These are phyloP conservation scores for Colletotrichum cordylinicola DNA, from an alignment of 2,329 filamentous ascomycete species.

Conservation along the genomic window DNA sequence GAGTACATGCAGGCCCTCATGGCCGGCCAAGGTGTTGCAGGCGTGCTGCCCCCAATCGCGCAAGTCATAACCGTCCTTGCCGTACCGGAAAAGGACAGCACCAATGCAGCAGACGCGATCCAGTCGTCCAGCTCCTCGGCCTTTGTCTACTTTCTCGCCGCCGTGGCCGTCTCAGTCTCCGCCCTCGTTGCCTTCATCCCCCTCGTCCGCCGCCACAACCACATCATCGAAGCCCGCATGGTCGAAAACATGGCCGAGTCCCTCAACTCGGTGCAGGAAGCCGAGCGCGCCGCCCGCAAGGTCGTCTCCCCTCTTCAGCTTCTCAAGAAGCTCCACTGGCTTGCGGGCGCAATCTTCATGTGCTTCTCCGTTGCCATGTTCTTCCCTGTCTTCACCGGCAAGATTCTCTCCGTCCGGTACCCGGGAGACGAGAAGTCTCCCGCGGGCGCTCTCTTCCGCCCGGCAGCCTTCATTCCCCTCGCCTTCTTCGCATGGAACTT, in stretches of 20 bases:
- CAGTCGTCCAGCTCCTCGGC: slow-evolving; percentile 68
- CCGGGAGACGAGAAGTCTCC: slow-evolving; percentile 29
- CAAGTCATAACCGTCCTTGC: slow-evolving; percentile 85
- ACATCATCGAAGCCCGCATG: slow-evolving; percentile 55
- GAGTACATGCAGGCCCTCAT: slow-evolving; percentile 98
- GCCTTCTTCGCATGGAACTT: slow-evolving; percentile 93
- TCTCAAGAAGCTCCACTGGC: slow-evolving; percentile 79
- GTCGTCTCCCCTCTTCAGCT: slow-evolving; percentile 66
- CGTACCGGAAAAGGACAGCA: slow-evolving; percentile 47
- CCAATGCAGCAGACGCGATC: slow-evolving; percentile 24
- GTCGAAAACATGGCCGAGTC: slow-evolving; percentile 55
- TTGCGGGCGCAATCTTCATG: slow-evolving; percentile 77
- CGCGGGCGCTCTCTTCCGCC: slow-evolving; percentile 63
- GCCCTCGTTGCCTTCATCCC: slow-evolving; percentile 78
- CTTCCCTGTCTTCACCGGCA: slow-evolving; percentile 88
- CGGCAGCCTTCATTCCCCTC: slow-evolving; percentile 84
- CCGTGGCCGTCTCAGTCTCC: slow-evolving; percentile 74
- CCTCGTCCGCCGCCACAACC: slow-evolving; percentile 67
- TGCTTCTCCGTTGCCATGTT: slow-evolving; percentile 91
- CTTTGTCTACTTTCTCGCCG: slow-evolving; percentile 90
- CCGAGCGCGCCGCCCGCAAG: slow-evolving; percentile 55
- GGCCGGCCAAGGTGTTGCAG: slow-evolving; percentile 90
- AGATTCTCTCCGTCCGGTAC: slow-evolving; percentile 54
- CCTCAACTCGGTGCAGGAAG: slow-evolving; percentile 56
- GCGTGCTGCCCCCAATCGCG: slow-evolving; percentile 85